A percentile compares a stretch with the other conserved stretches of the same genome.
These are phyloP conservation scores for Epichloe gansuensis DNA, from an alignment of 2,329 filamentous ascomycete species.

Conservation along the genomic window DNA sequence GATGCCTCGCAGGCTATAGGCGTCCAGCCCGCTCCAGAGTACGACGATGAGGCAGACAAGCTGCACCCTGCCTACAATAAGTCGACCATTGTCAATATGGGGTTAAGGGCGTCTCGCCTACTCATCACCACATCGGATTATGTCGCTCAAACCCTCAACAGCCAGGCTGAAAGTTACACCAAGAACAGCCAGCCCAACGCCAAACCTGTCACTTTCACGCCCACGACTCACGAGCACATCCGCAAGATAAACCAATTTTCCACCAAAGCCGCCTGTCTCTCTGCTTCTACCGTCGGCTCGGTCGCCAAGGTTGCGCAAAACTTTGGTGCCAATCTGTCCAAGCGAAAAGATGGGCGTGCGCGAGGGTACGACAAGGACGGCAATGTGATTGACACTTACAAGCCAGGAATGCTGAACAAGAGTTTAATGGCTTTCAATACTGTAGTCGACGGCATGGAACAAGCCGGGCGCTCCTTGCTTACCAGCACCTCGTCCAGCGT, in stretches of 20 bases:
- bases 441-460: constrained; percentile 83
- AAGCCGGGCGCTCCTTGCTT: constrained; percentile 69
- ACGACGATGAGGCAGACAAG: constrained; percentile 38
- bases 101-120: constrained; percentile 76
- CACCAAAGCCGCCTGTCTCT: constrained; percentile 63
- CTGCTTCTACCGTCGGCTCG: constrained; percentile 75
- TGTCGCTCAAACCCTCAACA: constrained; percentile 65
- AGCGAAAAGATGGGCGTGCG: constrained; percentile 36
- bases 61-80: constrained; percentile 86
- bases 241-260: constrained; percentile 87
- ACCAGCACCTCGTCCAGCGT: constrained; percentile 65
- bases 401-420: constrained; percentile 90
- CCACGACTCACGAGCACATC: constrained; percentile 71
- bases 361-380: constrained; percentile 61
- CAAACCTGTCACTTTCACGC: constrained; percentile 79
- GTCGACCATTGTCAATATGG: constrained; percentile 75
- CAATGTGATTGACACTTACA: constrained; percentile 53
- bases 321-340: constrained; percentile 59
- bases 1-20: constrained; percentile 53
- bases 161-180: constrained; percentile 68
- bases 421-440: constrained; percentile 94
- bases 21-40: constrained; percentile 52
- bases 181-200: constrained; percentile 64
- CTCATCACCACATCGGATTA: constrained; percentile 80
- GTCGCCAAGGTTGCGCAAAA: constrained; percentile 81